A percentile compares a stretch with the other conserved stretches of the same genome.
phyloP scores from a whole-genome alignment of 1,139 yeast species.

The Pneumocystis jirovecii region DNA sequence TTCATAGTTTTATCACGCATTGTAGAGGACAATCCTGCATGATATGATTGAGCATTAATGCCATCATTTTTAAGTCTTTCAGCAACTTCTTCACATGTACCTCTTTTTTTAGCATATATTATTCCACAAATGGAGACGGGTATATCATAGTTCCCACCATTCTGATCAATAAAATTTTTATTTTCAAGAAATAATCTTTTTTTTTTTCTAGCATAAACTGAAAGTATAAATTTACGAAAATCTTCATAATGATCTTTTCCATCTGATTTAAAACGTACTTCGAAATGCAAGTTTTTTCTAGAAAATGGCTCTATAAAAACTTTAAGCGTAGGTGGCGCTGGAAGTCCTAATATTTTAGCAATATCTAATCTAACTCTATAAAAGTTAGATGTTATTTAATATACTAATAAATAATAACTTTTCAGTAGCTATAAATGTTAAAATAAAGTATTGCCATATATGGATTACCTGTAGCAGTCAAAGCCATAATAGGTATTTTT shows the following conservation, averaged over 20 bases:
- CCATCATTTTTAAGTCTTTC: slow-evolving; percentile 41
- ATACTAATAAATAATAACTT: not conserved
- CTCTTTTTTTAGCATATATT: slow-evolving; percentile 74
- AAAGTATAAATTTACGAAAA: slow-evolving; percentile 38
- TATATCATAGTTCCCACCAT: slow-evolving; percentile 14
- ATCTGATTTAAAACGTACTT: slow-evolving; percentile 34
- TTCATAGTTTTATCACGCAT: slow-evolving; percentile 49
- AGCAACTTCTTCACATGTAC: slow-evolving; percentile 64
- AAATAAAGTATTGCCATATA: not conserved
- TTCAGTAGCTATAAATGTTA: not conserved
- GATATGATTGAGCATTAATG: slow-evolving; percentile 55
- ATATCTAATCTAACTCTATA: slow-evolving; percentile 17
- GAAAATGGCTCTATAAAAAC: slow-evolving; percentile 34
- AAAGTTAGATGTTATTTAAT: not conserved
- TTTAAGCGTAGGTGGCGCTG: slow-evolving; percentile 10
- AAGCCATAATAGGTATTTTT: slow-evolving; percentile 64
- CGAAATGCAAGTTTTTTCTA: slow-evolving; percentile 63
- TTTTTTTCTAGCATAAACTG: slow-evolving; percentile 28
- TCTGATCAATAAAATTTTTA: slow-evolving; percentile 1
- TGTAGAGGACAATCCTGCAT: slow-evolving; percentile 66
- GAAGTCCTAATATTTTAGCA: slow-evolving; percentile 15
- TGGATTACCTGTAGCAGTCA: slow-evolving; percentile 63
- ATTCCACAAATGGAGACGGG: slow-evolving; percentile 39
- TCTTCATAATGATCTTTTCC: slow-evolving; percentile 33
- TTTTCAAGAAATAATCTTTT: slow-evolving; percentile 4